Conservation (phyloP, 176 grass and related monocot species). For the Oryza longistaminata region DNA sequence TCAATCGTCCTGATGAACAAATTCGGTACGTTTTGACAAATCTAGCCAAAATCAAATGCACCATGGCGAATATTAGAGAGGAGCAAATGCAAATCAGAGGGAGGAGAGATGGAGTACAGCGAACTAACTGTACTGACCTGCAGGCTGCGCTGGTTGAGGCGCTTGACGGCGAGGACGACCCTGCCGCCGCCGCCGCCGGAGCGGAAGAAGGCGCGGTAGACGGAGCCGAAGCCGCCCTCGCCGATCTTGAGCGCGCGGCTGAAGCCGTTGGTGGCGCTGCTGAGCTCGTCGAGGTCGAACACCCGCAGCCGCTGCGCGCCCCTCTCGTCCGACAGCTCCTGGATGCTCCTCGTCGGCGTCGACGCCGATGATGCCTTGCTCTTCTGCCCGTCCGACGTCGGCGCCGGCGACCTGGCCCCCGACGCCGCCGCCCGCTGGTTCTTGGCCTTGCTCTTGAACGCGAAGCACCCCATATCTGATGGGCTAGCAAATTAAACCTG, state of each 20-base stretch:
- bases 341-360: slow-evolving; percentile 58
- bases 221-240: slow-evolving; percentile 84
- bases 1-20: background rate
- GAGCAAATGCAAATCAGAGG: background rate
- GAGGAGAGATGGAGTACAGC: no score
- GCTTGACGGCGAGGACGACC: slow-evolving; percentile 76
- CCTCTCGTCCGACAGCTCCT: slow-evolving; percentile 70
- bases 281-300: slow-evolving; percentile 76
- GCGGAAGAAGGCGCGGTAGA: slow-evolving; percentile 78
- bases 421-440: background rate
- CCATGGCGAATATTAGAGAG: background rate
- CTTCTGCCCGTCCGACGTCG: slow-evolving; percentile 1
- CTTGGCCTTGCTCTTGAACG: slow-evolving; percentile 43
- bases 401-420: slow-evolving; percentile 20
- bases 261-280: slow-evolving; percentile 67
- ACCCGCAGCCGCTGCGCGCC: slow-evolving; percentile 60
- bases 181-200: slow-evolving; percentile 36
- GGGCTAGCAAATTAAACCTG: background rate
- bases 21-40: background rate
- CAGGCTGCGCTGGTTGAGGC: slow-evolving; percentile 70
- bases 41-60: background rate
- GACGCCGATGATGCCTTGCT: slow-evolving; percentile 45
- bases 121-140: slow-evolving; percentile 46
- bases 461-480: slow-evolving; percentile 49
- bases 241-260: slow-evolving; percentile 84